These are phyloP conservation scores for Moricandia moricandioides DNA, from an alignment of 345 rosid species.

Conservation along the genomic window DNA sequence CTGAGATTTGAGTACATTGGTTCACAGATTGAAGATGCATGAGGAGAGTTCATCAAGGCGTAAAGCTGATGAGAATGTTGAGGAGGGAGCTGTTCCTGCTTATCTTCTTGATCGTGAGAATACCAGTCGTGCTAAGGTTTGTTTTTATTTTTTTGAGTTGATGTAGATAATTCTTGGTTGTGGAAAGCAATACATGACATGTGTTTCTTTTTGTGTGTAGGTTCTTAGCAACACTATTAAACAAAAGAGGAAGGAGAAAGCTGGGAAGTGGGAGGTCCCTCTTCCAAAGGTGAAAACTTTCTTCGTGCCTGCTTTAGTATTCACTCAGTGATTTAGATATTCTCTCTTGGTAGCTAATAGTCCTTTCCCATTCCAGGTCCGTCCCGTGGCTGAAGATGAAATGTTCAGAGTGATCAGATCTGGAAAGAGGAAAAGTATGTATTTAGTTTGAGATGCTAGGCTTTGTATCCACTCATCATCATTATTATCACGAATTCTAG, in stretches of 20 bases:
- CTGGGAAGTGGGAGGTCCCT: constrained; percentile 99
- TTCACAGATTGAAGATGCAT: constrained; percentile 77
- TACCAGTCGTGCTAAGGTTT: constrained; percentile 79
- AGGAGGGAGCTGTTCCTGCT: constrained; percentile 94
- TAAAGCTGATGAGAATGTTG: constrained; percentile 79
- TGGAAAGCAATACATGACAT: not conserved
- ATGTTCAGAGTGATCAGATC: constrained; percentile 90
- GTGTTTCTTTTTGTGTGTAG: constrained; percentile 35
- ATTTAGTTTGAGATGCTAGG: not conserved
- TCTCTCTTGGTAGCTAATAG: not conserved
- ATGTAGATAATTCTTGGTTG: not conserved
- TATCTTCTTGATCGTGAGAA: constrained; percentile 92
- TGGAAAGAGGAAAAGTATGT: constrained; percentile 88
- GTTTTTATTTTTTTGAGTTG: not conserved
- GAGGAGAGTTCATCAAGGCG: constrained; percentile 80
- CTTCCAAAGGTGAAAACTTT: constrained; percentile 68
- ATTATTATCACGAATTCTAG: not conserved
- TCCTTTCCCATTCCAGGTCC: constrained; percentile 51
- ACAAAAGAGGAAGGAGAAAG: constrained; percentile 95
- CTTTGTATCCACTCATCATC: not conserved
- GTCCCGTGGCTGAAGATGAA: constrained; percentile 99
- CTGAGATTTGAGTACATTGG: not conserved
- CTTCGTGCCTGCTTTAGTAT: not conserved
- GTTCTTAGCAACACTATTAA: constrained; percentile 89
- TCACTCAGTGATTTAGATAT: not conserved